phyloP scores from a whole-genome alignment of 2,329 filamentous ascomycete species.

The Fusarium marasasianum region DNA sequence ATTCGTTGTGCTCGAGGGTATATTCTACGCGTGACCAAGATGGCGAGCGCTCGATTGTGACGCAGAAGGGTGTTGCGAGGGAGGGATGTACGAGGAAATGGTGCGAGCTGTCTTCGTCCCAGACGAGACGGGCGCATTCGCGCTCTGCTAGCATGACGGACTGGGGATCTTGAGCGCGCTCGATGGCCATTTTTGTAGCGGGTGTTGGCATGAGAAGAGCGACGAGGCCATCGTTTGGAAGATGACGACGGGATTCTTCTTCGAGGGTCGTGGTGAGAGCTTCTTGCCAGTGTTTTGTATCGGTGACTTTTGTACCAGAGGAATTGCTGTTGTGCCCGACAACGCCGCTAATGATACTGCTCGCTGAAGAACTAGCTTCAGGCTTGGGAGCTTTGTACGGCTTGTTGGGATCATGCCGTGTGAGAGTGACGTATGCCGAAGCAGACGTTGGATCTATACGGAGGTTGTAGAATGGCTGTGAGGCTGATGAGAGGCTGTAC shows the following conservation, averaged over 20 bases:
- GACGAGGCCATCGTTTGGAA: slow-evolving; percentile 70
- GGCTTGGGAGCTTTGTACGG: slow-evolving; percentile 57
- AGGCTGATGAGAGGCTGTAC: slow-evolving; percentile 69
- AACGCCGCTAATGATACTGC: slow-evolving; percentile 47
- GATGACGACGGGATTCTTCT: slow-evolving; percentile 61
- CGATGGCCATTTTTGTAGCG: slow-evolving; percentile 70
- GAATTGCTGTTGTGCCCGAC: slow-evolving; percentile 40
- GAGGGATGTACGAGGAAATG: slow-evolving; percentile 73
- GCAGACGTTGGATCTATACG: slow-evolving; percentile 71
- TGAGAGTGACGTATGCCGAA: slow-evolving; percentile 68
- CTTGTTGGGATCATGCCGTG: slow-evolving; percentile 68
- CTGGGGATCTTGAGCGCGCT: slow-evolving; percentile 66
- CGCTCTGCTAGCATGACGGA: slow-evolving; percentile 71
- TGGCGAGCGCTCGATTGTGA: slow-evolving; percentile 66
- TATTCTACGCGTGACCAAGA: slow-evolving; percentile 71
- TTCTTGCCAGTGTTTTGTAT: slow-evolving; percentile 64
- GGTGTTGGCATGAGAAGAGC: slow-evolving; percentile 74
- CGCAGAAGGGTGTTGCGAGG: slow-evolving; percentile 69
- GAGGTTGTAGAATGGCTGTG: slow-evolving; percentile 74
- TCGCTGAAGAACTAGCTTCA: slow-evolving; percentile 37
- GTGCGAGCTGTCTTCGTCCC: slow-evolving; percentile 68
- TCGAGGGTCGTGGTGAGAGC: slow-evolving; percentile 68
- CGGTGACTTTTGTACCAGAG: slow-evolving; percentile 43
- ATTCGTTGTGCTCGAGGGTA: slow-evolving; percentile 71
- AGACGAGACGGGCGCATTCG: slow-evolving; percentile 77